These are phyloP conservation scores for Nannochloropsis oceanica DNA, from an alignment of 108 stramenopile species.

Conservation along the genomic window DNA sequence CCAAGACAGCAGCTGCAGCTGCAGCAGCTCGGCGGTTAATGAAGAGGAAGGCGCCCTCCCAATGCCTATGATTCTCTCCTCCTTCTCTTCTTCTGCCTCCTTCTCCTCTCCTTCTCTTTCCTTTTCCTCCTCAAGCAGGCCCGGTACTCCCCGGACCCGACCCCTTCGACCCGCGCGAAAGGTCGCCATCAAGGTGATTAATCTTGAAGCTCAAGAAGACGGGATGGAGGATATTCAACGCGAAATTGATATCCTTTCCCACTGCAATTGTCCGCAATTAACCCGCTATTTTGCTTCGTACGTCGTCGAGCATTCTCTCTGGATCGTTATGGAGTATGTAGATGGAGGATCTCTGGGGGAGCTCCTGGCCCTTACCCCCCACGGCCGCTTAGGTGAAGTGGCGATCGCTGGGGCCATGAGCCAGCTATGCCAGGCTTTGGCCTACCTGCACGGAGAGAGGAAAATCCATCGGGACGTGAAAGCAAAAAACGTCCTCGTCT, in stretches of 20 bases:
- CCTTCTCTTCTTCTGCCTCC: neutral
- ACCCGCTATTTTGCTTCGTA: conserved; percentile 32
- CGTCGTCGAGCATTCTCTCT: conserved; percentile 27
- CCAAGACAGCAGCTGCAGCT: neutral
- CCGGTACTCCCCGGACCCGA: neutral
- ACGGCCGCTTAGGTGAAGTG: neutral
- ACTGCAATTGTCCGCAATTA: conserved; percentile 46
- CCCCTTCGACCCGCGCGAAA: neutral
- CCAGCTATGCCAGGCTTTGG: conserved; percentile 60
- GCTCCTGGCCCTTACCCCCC: neutral
- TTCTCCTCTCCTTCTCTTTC: neutral
- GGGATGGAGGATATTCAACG: conserved; percentile 55
- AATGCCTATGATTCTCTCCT: neutral
- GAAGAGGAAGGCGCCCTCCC: neutral
- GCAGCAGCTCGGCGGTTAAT: neutral
- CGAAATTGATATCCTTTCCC: conserved; percentile 77
- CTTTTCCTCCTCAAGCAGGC: neutral
- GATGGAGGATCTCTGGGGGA: conserved; percentile 31
- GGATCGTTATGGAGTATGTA: conserved; percentile 38
- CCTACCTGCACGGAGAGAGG: conserved; percentile 76
- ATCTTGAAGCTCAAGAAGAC: conserved; percentile 65
- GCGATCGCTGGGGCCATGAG: conserved; percentile 49
- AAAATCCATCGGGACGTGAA: conserved; percentile 95
- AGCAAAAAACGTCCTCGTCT: conserved; percentile 69
- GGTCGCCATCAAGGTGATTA: conserved; percentile 57